A percentile compares a stretch with the other conserved stretches of the same genome.
phyloP scores from a whole-genome alignment of 305 asterid species.

The Fraxinus latifolia region DNA sequence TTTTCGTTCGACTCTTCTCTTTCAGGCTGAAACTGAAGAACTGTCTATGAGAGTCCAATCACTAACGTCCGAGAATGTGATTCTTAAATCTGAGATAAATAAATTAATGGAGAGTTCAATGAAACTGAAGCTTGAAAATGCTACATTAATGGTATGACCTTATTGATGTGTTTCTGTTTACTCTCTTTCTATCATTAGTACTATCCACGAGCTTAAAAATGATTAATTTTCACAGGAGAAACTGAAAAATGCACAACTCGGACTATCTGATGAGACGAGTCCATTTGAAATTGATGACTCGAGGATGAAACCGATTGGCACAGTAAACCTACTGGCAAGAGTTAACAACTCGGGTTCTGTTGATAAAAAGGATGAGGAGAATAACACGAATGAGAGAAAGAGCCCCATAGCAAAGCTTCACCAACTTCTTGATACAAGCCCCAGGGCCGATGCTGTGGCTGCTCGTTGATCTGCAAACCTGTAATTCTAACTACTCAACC shows the following conservation, averaged over 20 bases:
- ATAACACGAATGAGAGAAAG: slow-evolving; percentile 39
- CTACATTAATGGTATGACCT: slow-evolving; percentile 52
- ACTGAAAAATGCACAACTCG: slow-evolving; percentile 39
- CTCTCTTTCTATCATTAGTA: background rate
- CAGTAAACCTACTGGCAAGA: slow-evolving; percentile 77
- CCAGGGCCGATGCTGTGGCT: slow-evolving; percentile 72
- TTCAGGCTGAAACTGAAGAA: slow-evolving; percentile 91
- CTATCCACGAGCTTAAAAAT: background rate
- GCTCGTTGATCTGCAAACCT: slow-evolving; percentile 44
- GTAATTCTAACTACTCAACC: slow-evolving; percentile 1
- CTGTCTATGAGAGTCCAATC: slow-evolving; percentile 66
- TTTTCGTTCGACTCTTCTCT: background rate
- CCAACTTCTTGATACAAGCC: slow-evolving; percentile 61
- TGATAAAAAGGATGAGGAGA: slow-evolving; percentile 42
- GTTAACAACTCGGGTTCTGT: slow-evolving; percentile 59
- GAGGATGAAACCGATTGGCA: slow-evolving; percentile 60
- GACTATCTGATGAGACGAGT: slow-evolving; percentile 32
- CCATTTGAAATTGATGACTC: slow-evolving; percentile 36
- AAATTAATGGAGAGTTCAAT: slow-evolving; percentile 56
- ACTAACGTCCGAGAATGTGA: slow-evolving; percentile 59
- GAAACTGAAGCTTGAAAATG: slow-evolving; percentile 72
- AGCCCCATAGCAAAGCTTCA: slow-evolving; percentile 63
- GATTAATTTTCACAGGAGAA: slow-evolving; percentile 51
- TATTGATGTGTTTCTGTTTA: background rate
- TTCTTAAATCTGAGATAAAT: slow-evolving; percentile 69